Conservation (phyloP, 352 stramenopile genomes). For the Aphanomyces euteiches region DNA sequence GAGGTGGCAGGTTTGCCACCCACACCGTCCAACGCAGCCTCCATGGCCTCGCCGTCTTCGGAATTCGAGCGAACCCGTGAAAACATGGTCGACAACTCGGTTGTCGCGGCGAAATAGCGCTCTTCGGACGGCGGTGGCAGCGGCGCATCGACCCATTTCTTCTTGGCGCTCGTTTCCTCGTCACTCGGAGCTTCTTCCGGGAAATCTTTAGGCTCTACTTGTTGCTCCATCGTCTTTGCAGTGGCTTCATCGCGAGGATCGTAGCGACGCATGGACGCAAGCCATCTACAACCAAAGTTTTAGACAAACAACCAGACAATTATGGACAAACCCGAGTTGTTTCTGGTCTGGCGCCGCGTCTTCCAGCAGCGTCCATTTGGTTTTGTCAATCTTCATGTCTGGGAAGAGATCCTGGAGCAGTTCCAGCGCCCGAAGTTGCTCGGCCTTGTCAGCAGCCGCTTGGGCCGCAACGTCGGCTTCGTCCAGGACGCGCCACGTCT, state of each 20-base stretch:
- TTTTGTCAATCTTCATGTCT: conserved; percentile 59
- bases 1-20: conserved; percentile 38
- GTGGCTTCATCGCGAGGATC: conserved; percentile 10
- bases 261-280: conserved; percentile 16
- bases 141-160: conserved; percentile 43
- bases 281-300: not conserved
- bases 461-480: conserved; percentile 37
- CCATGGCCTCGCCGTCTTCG: conserved; percentile 66
- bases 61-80: conserved; percentile 77
- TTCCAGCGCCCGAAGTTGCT: conserved; percentile 52
- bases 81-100: conserved; percentile 62
- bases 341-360: conserved; percentile 7
- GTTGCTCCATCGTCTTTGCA: conserved; percentile 24
- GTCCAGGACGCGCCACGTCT: conserved; percentile 51
- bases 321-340: not conserved
- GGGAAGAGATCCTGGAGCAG: conserved; percentile 60
- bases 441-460: conserved; percentile 40
- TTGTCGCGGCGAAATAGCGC: conserved; percentile 62
- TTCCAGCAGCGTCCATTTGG: conserved; percentile 36
- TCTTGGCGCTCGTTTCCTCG: conserved; percentile 20
- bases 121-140: conserved; percentile 53
- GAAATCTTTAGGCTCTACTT: conserved; percentile 30
- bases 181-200: conserved; percentile 30
- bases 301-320: not conserved
- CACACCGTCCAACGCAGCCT: conserved; percentile 71